Evolutionary conservation across 306 rosid species (phyloP).

Genomic region (Lathyrus oleraceus): DNA sequence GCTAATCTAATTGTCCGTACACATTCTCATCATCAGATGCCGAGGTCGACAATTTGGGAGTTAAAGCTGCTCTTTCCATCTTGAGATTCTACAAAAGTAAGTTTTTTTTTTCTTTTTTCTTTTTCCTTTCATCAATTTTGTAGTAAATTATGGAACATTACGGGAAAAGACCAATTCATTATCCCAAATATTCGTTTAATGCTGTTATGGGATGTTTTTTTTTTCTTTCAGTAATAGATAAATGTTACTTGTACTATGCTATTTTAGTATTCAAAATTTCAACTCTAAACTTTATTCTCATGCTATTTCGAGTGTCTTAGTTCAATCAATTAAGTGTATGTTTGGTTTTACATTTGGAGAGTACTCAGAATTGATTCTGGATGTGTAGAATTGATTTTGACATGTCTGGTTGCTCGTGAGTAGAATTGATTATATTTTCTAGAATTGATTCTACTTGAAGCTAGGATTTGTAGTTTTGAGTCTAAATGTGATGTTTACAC

Average conservation of each 20-base stretch:
- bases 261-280: too few species aligned
- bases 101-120: not conserved
- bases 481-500: too few species aligned
- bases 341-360: too few species aligned
- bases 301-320: too few species aligned
- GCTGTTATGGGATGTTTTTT: not conserved
- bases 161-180: not conserved
- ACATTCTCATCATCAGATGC: constrained; percentile 35
- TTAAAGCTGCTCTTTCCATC: constrained; percentile 61
- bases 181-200: not conserved
- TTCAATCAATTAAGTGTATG: too few species aligned
- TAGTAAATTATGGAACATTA: not conserved
- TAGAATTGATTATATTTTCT: too few species aligned
- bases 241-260: not conserved
- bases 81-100: constrained; percentile 80
- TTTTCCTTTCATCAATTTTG: not conserved
- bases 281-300: too few species aligned
- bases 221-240: not conserved
- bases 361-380: too few species aligned
- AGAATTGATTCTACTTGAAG: too few species aligned
- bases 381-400: too few species aligned
- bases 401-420: too few species aligned
- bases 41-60: constrained; percentile 58
- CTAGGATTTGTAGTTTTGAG: too few species aligned
- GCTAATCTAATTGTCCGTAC: not conserved